These are phyloP conservation scores for Botrytis aclada DNA, from an alignment of 2,329 filamentous ascomycete species.

Conservation along the genomic window DNA sequence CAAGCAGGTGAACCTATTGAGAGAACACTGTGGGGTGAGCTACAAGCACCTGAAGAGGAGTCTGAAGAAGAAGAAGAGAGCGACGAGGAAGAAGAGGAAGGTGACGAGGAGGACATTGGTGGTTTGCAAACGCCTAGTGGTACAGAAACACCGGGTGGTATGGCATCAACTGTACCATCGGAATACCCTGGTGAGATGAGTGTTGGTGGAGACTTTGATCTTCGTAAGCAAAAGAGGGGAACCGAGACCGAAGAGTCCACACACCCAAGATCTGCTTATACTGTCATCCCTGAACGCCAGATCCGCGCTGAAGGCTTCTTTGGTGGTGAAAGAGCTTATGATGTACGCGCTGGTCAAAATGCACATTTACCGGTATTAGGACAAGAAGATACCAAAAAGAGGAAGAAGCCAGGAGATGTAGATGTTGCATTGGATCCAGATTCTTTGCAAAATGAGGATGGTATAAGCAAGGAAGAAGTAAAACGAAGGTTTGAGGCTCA, in stretches of 20 bases:
- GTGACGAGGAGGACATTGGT: slow-evolving; percentile 57
- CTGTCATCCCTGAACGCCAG: slow-evolving; percentile 84
- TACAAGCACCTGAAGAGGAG: slow-evolving; percentile 76
- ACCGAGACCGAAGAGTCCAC: slow-evolving; percentile 82
- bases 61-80: slow-evolving; percentile 62
- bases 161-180: slow-evolving; percentile 75
- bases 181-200: slow-evolving; percentile 75
- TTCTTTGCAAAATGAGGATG: slow-evolving; percentile 68
- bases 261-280: slow-evolving; percentile 76
- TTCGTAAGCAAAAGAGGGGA: slow-evolving; percentile 81
- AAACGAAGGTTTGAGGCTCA: slow-evolving; percentile 74
- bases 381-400: slow-evolving; percentile 71
- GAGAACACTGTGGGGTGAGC: slow-evolving; percentile 84
- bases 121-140: slow-evolving; percentile 74
- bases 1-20: slow-evolving; percentile 78
- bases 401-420: slow-evolving; percentile 95
- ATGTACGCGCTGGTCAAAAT: slow-evolving; percentile 63
- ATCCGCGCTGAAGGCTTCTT: slow-evolving; percentile 90
- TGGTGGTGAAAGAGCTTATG: slow-evolving; percentile 89
- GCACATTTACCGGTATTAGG: slow-evolving; percentile 70
- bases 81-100: slow-evolving; percentile 67
- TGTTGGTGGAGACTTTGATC: slow-evolving; percentile 81
- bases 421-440: slow-evolving; percentile 91
- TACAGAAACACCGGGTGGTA: slow-evolving; percentile 75
- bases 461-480: slow-evolving; percentile 81